Evolutionary conservation across 805 yeast genomes (phyloP), one percentile per base, ranked within the genome.

Genomic region (Starmerella vitae): DNA sequence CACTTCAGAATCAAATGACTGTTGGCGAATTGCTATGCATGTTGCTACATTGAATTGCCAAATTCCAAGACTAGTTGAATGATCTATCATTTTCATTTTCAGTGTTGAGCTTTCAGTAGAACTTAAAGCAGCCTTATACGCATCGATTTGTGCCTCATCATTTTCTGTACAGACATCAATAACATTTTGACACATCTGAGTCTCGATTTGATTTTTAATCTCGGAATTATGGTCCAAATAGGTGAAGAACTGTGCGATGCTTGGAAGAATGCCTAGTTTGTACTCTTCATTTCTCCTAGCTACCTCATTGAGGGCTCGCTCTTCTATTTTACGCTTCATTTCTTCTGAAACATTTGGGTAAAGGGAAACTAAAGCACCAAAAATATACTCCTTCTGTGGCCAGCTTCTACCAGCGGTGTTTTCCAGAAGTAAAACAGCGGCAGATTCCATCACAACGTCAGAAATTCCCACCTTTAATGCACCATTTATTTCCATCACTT

Each of bases 351-450:
- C 74, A 51, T 0, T 77, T 53, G 24, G 3, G 28, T 34, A 41
- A 8, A 80, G 64, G 1, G 72, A 59, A 0, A 81, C 78, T 38
- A 86, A 60, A 0, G 94, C 81, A 27, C 72, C 74, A 15, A 84
- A 62, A 1, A 91, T 68, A 21, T 66, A 58, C 49, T 85, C 95
- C 52, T 88, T 88, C 5, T 96, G 97, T 13, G 68, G 67, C 91
- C 94, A 88, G 8, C 88, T 71, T 43, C 93, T 72, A 1, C 95
- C 95, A 39, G 67, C 64, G 26, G 12, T 7, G 26, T 22, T 22
- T 22, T 22, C 12, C 26, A 22, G 12, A 8, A 22, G 26, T 22
- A 12, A 22, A 39, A 76, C 66, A 0, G 93, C 73, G 21, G 66
- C 67, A 15, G 15, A 5, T 10, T 5, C 20, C 20, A 17, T 17